Conservation (phyloP, 192 early-diverging fungal genomes). For the Linnemannia hyalina region DNA sequence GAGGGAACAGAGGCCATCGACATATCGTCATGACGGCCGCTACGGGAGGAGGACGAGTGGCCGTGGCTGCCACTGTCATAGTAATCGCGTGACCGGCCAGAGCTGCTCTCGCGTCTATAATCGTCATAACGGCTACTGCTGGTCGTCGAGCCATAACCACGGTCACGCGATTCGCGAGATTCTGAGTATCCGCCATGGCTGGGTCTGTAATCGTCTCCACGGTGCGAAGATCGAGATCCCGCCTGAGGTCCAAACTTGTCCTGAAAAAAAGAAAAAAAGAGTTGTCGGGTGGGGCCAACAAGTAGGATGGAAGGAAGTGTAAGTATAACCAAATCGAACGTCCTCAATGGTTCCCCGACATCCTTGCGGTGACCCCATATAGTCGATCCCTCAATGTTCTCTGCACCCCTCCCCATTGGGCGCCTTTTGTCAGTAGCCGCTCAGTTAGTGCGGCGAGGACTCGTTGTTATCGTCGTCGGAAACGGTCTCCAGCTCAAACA, state of each 20-base stretch:
- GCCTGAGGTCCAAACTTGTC: constrained; percentile 48
- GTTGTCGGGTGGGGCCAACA: not conserved
- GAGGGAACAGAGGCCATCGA: constrained; percentile 34
- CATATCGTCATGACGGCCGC: constrained; percentile 9
- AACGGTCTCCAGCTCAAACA: not conserved
- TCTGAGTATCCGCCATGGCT: not conserved
- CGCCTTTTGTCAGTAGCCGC: not conserved
- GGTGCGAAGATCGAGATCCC: constrained; percentile 6
- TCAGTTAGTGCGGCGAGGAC: not conserved
- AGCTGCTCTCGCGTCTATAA: constrained; percentile 23
- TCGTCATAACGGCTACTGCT: constrained; percentile 17
- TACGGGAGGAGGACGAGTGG: constrained; percentile 1
- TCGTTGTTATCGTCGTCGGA: not conserved
- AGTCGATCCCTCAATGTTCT: not conserved
- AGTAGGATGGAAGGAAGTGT: not conserved
- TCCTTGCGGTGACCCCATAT: not conserved
- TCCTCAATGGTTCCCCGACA: not conserved
- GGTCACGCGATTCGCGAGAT: not conserved
- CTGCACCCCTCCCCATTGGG: not conserved
- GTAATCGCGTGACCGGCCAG: not conserved
- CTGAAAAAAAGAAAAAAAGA: constrained; percentile 5
- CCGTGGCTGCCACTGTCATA: constrained; percentile 10
- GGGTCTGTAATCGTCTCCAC: constrained; percentile 9
- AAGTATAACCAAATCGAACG: not conserved
- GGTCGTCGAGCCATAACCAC: not conserved